These are phyloP conservation scores for Colletotrichum magnum DNA, from an alignment of 2,329 filamentous ascomycete species.

Conservation along the genomic window DNA sequence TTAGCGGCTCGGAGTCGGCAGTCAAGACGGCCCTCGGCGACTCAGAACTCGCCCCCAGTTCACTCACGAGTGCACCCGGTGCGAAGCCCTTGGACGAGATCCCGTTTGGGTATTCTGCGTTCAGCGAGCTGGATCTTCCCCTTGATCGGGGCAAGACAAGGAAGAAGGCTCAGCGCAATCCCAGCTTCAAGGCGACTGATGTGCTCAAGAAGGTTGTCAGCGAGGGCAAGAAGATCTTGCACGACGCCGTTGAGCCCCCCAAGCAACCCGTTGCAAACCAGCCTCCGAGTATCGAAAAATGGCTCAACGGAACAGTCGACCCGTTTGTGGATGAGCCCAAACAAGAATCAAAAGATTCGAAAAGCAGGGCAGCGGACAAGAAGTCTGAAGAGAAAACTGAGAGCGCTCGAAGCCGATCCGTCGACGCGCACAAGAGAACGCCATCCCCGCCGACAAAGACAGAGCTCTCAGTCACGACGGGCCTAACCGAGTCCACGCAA, in stretches of 20 bases:
- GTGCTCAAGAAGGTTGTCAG: constrained; percentile 76
- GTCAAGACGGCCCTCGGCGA: constrained; percentile 35
- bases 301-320: constrained; percentile 74
- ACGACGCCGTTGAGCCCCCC: constrained; percentile 71
- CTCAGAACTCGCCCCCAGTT: constrained; percentile 57
- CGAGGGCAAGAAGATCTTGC: constrained; percentile 75
- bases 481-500: constrained; percentile 29
- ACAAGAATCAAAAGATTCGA: constrained; percentile 47
- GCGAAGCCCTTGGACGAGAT: constrained; percentile 72
- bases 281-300: constrained; percentile 75
- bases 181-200: constrained; percentile 72
- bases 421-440: constrained; percentile 42
- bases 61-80: constrained; percentile 45
- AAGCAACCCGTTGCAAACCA: constrained; percentile 65
- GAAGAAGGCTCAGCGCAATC: constrained; percentile 65
- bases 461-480: constrained; percentile 41
- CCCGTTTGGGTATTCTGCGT: constrained; percentile 76
- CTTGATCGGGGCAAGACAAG: constrained; percentile 56
- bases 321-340: constrained; percentile 67
- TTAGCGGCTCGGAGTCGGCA: constrained; percentile 46
- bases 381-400: constrained; percentile 43
- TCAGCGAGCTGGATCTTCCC: constrained; percentile 74
- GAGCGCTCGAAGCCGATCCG: constrained; percentile 44
- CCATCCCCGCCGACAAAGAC: constrained; percentile 44
- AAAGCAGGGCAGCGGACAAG: constrained; percentile 51